Conservation (phyloP, 768 basidiomycete genomes). For the Russula foetens region DNA sequence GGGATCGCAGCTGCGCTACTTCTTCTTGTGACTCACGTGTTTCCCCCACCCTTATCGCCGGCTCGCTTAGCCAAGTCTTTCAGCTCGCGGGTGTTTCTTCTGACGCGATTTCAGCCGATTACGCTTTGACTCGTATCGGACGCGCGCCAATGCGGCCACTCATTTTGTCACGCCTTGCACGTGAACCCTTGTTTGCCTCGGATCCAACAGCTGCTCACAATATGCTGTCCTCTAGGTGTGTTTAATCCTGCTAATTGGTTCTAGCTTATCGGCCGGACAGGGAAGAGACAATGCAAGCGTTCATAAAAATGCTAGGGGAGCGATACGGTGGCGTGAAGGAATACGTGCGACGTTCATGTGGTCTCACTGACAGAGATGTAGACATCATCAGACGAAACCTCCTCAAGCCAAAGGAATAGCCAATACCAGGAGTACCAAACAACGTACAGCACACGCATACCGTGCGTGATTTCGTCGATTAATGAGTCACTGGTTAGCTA, state of each 20-base stretch:
- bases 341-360: slow-evolving; percentile 50
- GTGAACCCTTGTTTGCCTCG: slow-evolving; percentile 65
- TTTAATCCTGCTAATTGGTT: not conserved
- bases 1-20: slow-evolving; percentile 68
- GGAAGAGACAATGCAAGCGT: slow-evolving; percentile 68
- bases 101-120: slow-evolving; percentile 59
- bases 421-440: too few relatives aligned
- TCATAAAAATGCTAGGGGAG: slow-evolving; percentile 49
- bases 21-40: slow-evolving; percentile 43
- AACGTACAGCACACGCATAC: too few relatives aligned
- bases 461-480: not conserved
- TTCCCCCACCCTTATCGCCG: not conserved
- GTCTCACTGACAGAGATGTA: slow-evolving; percentile 58
- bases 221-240: slow-evolving; percentile 73
- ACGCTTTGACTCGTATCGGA: slow-evolving; percentile 69
- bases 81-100: slow-evolving; percentile 70
- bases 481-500: not conserved
- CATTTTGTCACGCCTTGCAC: slow-evolving; percentile 58
- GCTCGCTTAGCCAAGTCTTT: not conserved
- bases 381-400: slow-evolving; percentile 50
- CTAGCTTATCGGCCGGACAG: slow-evolving; percentile 29
- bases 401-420: slow-evolving; percentile 24
- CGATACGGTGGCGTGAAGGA: slow-evolving; percentile 62
- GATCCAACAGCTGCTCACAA: slow-evolving; percentile 73
- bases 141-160: slow-evolving; percentile 69